Percentiles rank a stretch among this genome's conserved stretches.
These are phyloP conservation scores for Abortiporus biennis DNA, from an alignment of 1,284 basidiomycete genomes.

Conservation along the genomic window DNA sequence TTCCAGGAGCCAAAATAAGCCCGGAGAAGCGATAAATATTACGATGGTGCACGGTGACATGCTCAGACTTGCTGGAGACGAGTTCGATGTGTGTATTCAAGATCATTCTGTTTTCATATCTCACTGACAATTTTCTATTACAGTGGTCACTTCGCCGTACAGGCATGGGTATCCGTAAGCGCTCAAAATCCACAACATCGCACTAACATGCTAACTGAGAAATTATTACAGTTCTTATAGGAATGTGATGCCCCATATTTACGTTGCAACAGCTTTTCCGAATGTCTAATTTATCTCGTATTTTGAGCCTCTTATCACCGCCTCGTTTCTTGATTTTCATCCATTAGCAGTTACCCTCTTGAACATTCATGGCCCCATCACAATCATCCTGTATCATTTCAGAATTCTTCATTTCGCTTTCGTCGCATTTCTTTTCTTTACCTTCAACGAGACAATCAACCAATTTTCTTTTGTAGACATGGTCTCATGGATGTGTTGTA, in stretches of 20 bases:
- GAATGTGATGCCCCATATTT: neutral
- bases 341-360: too few relatives aligned
- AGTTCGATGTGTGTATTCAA: conserved; percentile 41
- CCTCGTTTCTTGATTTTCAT: too few relatives aligned
- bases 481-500: too few relatives aligned
- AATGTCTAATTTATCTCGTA: too few relatives aligned
- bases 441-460: too few relatives aligned
- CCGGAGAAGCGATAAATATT: conserved; percentile 27
- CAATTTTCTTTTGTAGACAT: too few relatives aligned
- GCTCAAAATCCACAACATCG: neutral
- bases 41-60: conserved; percentile 55
- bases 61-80: conserved; percentile 40
- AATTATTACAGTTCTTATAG: conserved; percentile 2
- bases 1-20: neutral
- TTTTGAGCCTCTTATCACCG: too few relatives aligned
- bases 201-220: neutral
- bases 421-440: too few relatives aligned
- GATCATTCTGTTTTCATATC: neutral
- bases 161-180: conserved; percentile 13
- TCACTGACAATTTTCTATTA: neutral
- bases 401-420: too few relatives aligned
- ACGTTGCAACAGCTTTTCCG: too few relatives aligned
- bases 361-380: too few relatives aligned
- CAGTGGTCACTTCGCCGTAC: conserved; percentile 13
- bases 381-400: too few relatives aligned